Conservation (phyloP, 2,329 filamentous ascomycete genomes). For the Fusarium azukiicola region DNA sequence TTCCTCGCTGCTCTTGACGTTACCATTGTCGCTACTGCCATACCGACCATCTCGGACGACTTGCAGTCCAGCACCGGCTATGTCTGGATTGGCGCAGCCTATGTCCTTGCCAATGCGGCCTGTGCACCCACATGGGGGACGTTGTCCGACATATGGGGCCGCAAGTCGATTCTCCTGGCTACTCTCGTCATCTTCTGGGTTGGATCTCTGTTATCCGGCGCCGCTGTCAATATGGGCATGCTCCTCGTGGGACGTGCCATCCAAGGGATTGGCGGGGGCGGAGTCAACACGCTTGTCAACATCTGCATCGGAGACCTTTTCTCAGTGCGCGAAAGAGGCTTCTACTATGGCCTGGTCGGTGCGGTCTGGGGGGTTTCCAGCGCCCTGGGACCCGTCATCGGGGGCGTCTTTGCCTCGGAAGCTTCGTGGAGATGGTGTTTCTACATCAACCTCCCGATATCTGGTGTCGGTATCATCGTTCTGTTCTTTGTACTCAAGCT, state of each 20-base stretch:
- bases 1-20: conserved; percentile 1
- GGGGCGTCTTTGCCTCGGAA: conserved; percentile 48
- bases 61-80: conserved; percentile 24
- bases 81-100: conserved; percentile 33
- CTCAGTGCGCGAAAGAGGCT: conserved; percentile 61
- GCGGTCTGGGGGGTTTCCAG: conserved; percentile 82
- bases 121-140: conserved; percentile 26
- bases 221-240: conserved; percentile 25
- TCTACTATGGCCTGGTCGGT: conserved; percentile 81
- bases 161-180: conserved; percentile 28
- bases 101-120: conserved; percentile 28
- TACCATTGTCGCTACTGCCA: conserved; percentile 10
- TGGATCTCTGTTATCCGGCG: conserved; percentile 9
- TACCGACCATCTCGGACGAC: conserved; percentile 26
- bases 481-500: conserved; percentile 67
- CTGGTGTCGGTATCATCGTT: conserved; percentile 69
- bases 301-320: conserved; percentile 35
- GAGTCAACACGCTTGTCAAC: conserved; percentile 20
- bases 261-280: conserved; percentile 23
- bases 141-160: conserved; percentile 32
- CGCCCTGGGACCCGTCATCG: conserved; percentile 64
- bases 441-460: conserved; percentile 58
- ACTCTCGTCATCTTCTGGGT: conserved; percentile 18
- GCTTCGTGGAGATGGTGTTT: conserved; percentile 57
- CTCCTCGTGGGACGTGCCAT: conserved; percentile 26